Percentiles rank a stretch among this genome's conserved stretches.
Conservation (phyloP, 225 moss, liverwort and hornwort species). For the Pleurozium schreberi region DNA sequence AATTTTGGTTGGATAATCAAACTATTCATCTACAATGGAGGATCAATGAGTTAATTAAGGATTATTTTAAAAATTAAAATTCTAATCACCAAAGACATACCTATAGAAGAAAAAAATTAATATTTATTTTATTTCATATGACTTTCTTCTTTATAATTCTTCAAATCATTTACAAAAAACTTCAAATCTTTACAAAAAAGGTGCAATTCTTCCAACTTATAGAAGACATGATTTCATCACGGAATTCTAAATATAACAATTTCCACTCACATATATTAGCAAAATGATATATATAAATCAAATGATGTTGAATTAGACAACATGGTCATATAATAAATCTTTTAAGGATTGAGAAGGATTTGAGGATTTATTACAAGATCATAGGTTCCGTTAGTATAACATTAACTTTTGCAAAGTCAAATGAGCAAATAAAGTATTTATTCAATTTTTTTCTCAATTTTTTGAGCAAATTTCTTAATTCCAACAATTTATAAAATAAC, state of each 20-base stretch:
- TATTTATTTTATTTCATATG: too few relatives aligned
- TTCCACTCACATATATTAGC: background rate
- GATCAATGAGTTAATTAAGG: background rate
- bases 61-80: too few relatives aligned
- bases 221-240: background rate
- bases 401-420: background rate
- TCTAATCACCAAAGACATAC: background rate
- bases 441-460: background rate
- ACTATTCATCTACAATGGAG: background rate
- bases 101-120: background rate
- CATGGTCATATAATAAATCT: rapidly evolving
- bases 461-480: background rate
- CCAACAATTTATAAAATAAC: rapidly evolving
- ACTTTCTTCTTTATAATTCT: background rate
- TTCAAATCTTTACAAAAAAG: background rate
- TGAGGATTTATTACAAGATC: background rate
- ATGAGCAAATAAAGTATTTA: background rate
- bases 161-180: too few relatives aligned
- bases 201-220: background rate
- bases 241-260: background rate
- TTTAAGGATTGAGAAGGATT: background rate
- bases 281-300: background rate
- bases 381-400: background rate
- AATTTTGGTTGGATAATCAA: background rate
- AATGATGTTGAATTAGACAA: background rate